Evolutionary conservation across 768 basidiomycete genomes (phyloP).

Genomic region (Hypholoma fasciculare): DNA sequence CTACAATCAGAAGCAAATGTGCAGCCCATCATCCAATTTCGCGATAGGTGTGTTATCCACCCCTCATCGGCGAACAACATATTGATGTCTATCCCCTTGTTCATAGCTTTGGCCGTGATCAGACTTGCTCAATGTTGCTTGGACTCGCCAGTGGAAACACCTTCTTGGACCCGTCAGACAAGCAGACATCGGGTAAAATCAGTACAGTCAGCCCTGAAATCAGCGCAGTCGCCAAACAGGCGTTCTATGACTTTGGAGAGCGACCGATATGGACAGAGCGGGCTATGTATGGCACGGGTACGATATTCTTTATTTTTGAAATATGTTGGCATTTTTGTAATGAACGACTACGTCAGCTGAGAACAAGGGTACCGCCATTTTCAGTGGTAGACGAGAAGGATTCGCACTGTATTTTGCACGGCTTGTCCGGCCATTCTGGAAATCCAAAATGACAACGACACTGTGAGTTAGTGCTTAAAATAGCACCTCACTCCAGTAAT

Average conservation of each 20-base stretch:
- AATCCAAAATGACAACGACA: constrained; percentile 66
- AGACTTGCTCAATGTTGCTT: constrained; percentile 90
- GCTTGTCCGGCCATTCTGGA: constrained; percentile 87
- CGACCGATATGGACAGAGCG: constrained; percentile 82
- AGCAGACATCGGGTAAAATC: constrained; percentile 44
- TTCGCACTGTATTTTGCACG: constrained; percentile 86
- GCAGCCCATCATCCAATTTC: constrained; percentile 81
- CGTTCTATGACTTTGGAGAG: constrained; percentile 85
- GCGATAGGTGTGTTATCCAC: constrained; percentile 57
- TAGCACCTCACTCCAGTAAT: neutral
- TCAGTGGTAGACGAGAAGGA: constrained; percentile 88
- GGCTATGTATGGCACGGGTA: constrained; percentile 74
- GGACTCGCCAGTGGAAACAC: constrained; percentile 85
- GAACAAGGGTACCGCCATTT: constrained; percentile 71
- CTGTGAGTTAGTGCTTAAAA: constrained; percentile 31
- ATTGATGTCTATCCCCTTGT: constrained; percentile 1
- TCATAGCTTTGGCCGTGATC: constrained; percentile 84
- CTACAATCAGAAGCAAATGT: constrained; percentile 74
- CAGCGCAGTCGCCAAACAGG: constrained; percentile 74
- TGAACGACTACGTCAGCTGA: constrained; percentile 43
- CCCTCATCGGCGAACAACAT: constrained; percentile 1
- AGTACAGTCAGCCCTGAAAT: constrained; percentile 60
- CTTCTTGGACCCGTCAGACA: constrained; percentile 64
- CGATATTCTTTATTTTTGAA: constrained; percentile 16
- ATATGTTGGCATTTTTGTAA: neutral